Evolutionary conservation across 1,284 basidiomycete species (phyloP).

Genomic region (Entoloma clypeatum): DNA sequence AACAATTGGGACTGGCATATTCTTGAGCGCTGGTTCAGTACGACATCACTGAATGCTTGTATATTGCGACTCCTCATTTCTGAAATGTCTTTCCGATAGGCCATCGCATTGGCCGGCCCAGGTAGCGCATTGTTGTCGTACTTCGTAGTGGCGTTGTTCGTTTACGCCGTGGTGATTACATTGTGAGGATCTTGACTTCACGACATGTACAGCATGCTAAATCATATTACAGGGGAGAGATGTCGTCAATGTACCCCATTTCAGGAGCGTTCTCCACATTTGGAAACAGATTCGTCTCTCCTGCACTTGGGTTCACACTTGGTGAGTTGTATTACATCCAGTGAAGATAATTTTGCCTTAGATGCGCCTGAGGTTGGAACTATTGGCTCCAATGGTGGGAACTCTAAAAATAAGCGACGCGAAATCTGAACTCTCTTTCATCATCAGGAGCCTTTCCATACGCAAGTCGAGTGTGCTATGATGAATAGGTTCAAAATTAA

Average conservation of each 20-base stretch:
- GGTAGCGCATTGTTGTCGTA: slow-evolving; percentile 49
- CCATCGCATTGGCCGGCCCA: slow-evolving; percentile 40
- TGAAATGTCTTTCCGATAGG: slow-evolving; percentile 12
- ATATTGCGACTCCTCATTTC: not conserved
- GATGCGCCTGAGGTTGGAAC: slow-evolving; percentile 38
- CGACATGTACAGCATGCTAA: not conserved
- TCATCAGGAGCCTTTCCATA: slow-evolving; percentile 35
- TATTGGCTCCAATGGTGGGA: slow-evolving; percentile 53
- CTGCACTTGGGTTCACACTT: slow-evolving; percentile 50
- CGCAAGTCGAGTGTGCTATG: slow-evolving; percentile 16
- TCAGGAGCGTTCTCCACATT: slow-evolving; percentile 51
- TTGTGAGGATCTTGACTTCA: slow-evolving; percentile 29
- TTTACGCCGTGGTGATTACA: slow-evolving; percentile 50
- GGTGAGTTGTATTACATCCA: slow-evolving; percentile 27
- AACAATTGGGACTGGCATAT: slow-evolving; percentile 31
- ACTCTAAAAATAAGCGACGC: slow-evolving; percentile 1
- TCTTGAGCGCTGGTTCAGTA: slow-evolving; percentile 30
- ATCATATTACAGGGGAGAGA: slow-evolving; percentile 27
- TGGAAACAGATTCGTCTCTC: slow-evolving; percentile 44
- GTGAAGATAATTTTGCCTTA: not conserved
- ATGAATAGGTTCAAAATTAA: not conserved
- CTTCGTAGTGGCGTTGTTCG: slow-evolving; percentile 46
- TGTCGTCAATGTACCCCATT: slow-evolving; percentile 35
- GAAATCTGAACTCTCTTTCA: slow-evolving; percentile 7
- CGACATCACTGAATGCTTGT: not conserved